Base-by-base conservation (phyloP, 352 stramenopile genomes). In the Phytophthora vignae region DNA sequence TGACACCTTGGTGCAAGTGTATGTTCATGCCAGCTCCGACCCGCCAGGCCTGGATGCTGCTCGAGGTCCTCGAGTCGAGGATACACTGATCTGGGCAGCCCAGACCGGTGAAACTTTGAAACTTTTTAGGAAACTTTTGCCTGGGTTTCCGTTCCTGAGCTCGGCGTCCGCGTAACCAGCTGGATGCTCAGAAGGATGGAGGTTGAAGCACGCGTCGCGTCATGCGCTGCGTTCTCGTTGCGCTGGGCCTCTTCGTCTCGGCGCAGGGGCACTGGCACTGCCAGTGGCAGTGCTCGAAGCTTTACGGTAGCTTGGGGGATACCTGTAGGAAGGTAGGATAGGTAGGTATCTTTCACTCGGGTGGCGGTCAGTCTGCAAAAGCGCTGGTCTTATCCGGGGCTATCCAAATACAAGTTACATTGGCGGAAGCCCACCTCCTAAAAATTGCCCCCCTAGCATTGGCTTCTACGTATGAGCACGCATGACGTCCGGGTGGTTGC, bases 71-170 rank as follows among this genome's bases (percentile, higher is more conserved):
- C 33, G 7, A 36, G 11, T 67, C 44, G 27, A 29, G 52, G 52
- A 67, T 53, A 60, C 60, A 52, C 21, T 33, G 60, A 62, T 69
- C 52, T 69, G 61, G 61, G 38, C 61, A 49, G 52, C 60, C 36
- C 36, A 67, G 61, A 17, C 40, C 27, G 3, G 25, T n/a, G 17
- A 10, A 60, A 61, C 19, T n/a, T 31, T 31, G 27, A 31, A 31
- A 31, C 27, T 42, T 42, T 42, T 15, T 11, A 11, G 36, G 58
- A 65, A 29, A 65, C 46, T 65, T 65, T 65, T 29, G n/a, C 58
- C 11, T 5, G 57, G 50, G 25, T 21, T 36, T 55, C 36, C 42
- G 36, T 42, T 7, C 14, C 48, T 48, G 59, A 66, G 33, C 31
- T 38, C 56, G 56, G 46, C 27, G 6, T 56, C 29, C 19, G 17